Evolutionary conservation across 352 stramenopile species (phyloP).

Genomic region (Pythium phragmiticola): DNA sequence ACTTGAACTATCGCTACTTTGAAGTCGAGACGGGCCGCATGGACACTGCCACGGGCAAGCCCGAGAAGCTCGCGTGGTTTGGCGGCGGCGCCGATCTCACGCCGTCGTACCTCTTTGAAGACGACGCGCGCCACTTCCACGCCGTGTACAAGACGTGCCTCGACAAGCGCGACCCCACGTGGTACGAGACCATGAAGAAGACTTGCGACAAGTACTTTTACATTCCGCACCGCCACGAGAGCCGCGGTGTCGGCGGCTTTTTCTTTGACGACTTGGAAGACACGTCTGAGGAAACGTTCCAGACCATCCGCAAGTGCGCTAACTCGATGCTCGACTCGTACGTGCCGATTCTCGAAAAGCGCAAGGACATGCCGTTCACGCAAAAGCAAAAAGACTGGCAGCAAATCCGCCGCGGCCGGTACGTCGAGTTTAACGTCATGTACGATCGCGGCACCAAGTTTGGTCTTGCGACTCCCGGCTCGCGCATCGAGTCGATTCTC

Average conservation of each 20-base stretch:
- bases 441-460: slow-evolving; percentile 99
- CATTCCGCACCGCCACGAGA: slow-evolving; percentile 95
- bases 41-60: slow-evolving; percentile 70
- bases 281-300: slow-evolving; percentile 86
- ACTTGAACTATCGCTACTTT: slow-evolving; percentile 99
- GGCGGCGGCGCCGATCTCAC: slow-evolving; percentile 97
- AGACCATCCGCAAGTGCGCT: slow-evolving; percentile 72
- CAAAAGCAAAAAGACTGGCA: slow-evolving; percentile 98
- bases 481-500: slow-evolving; percentile 97
- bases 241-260: slow-evolving; percentile 95
- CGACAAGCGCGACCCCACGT: slow-evolving; percentile 92
- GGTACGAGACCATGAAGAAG: slow-evolving; percentile 96
- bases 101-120: slow-evolving; percentile 95
- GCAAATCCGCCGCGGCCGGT: slow-evolving; percentile 94
- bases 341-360: slow-evolving; percentile 93
- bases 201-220: slow-evolving; percentile 98
- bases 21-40: slow-evolving; percentile 88
- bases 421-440: slow-evolving; percentile 99
- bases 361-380: slow-evolving; percentile 96
- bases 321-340: slow-evolving; percentile 93
- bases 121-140: slow-evolving; percentile 97
- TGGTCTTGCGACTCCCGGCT: slow-evolving; percentile 94
- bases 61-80: slow-evolving; percentile 91
- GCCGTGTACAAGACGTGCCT: slow-evolving; percentile 93
- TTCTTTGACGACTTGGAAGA: slow-evolving; percentile 99